phyloP scores from a whole-genome alignment of 1,284 basidiomycete species.

The Cryptococcus deneoformans region DNA sequence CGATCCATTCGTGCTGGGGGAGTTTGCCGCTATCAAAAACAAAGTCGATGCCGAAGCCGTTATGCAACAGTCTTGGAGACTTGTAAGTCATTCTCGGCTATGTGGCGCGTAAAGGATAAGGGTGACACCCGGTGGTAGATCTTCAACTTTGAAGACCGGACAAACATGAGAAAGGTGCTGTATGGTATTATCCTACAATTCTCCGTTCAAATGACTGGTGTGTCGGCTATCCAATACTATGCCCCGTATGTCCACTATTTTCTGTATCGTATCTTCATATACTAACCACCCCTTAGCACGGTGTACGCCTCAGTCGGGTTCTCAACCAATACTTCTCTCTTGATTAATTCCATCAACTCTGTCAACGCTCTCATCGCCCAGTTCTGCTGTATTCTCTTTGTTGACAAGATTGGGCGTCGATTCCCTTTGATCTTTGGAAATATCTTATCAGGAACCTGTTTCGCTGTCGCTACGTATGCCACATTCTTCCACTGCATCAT shows the following conservation, averaged over 20 bases:
- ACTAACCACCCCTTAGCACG: conserved; percentile 5
- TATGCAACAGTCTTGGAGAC: conserved; percentile 28
- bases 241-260: conserved; percentile 29
- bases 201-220: conserved; percentile 56
- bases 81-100: conserved; percentile 13
- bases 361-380: conserved; percentile 61
- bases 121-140: conserved; percentile 45
- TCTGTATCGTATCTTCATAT: neutral
- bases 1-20: conserved; percentile 49
- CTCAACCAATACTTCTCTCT: conserved; percentile 52
- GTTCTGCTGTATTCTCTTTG: conserved; percentile 57
- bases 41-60: conserved; percentile 47
- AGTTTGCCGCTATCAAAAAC: conserved; percentile 47
- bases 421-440: conserved; percentile 59
- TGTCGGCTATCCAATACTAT: conserved; percentile 56
- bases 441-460: conserved; percentile 50
- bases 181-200: conserved; percentile 52
- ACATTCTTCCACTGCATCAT: neutral
- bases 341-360: conserved; percentile 62
- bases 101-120: neutral
- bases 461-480: conserved; percentile 36
- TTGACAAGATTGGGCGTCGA: conserved; percentile 59
- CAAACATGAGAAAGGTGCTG: conserved; percentile 53
- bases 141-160: conserved; percentile 50
- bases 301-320: conserved; percentile 50